Evolutionary conservation across 2,329 filamentous ascomycete genomes (phyloP).

Genomic region (Rutstroemia sp.): DNA sequence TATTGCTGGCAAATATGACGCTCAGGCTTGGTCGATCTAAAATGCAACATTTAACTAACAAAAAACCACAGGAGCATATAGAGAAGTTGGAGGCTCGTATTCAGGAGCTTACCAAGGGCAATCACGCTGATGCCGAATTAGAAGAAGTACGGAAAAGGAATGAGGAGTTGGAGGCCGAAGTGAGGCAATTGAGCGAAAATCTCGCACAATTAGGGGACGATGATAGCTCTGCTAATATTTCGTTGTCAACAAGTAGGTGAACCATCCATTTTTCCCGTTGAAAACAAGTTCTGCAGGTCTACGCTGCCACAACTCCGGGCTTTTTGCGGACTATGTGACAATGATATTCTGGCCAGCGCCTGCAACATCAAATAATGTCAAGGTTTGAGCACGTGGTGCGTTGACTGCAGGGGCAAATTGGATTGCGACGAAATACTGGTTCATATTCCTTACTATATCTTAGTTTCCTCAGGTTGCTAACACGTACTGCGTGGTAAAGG

Average conservation of each 20-base stretch:
- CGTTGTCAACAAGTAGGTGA: neutral
- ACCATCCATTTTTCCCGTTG: neutral
- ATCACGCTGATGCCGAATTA: slow-evolving; percentile 37
- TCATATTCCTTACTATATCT: neutral
- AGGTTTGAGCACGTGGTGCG: too few relatives aligned
- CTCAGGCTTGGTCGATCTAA: neutral
- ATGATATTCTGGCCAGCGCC: neutral
- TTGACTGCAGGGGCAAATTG: too few relatives aligned
- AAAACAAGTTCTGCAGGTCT: too few relatives aligned
- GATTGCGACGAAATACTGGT: too few relatives aligned
- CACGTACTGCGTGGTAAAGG: neutral
- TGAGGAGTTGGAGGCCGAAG: slow-evolving; percentile 46
- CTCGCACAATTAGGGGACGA: slow-evolving; percentile 10
- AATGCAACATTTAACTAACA: neutral
- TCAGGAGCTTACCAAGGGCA: slow-evolving; percentile 54
- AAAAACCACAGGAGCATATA: slow-evolving; percentile 52
- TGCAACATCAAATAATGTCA: neutral
- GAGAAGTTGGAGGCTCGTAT: slow-evolving; percentile 70
- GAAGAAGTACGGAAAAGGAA: slow-evolving; percentile 46
- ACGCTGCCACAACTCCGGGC: too few relatives aligned
- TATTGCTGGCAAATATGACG: too few relatives aligned
- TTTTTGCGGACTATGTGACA: too few relatives aligned
- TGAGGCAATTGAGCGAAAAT: slow-evolving; percentile 28
- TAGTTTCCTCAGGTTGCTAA: neutral
- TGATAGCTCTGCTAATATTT: slow-evolving; percentile 6